A percentile compares a stretch with the other conserved stretches of the same genome.
Conservation (phyloP, 1,139 yeast species). For the Wickerhamiella pararugosa region DNA sequence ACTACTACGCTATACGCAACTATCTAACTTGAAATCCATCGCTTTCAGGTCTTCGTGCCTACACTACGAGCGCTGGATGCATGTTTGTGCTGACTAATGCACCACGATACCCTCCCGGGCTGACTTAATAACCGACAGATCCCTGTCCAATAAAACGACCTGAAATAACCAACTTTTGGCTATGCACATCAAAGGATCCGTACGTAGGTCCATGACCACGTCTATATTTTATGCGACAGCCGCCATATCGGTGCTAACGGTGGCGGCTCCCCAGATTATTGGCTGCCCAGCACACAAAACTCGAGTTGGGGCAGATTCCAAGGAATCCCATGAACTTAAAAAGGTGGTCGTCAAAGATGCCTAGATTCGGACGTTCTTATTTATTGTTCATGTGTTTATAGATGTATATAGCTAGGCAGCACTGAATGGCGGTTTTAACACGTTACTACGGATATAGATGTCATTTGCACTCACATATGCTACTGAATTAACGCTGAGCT, state of each 20-base stretch:
- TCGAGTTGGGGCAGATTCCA: conserved; percentile 19
- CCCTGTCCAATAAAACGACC: no score
- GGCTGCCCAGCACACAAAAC: conserved; percentile 58
- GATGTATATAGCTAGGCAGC: not conserved
- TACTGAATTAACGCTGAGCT: not conserved
- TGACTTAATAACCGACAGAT: no score
- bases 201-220: conserved; percentile 31
- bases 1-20: no score
- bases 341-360: not conserved
- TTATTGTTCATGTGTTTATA: conserved; percentile 2
- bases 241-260: conserved; percentile 53
- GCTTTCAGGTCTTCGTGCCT: no score
- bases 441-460: no score
- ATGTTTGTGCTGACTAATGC: no score
- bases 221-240: conserved; percentile 65
- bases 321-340: conserved; percentile 6
- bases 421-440: not conserved
- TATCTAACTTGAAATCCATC: no score
- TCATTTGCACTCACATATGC: no score
- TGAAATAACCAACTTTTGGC: not conserved
- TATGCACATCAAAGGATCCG: conserved; percentile 15
- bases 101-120: no score
- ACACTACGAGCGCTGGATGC: no score
- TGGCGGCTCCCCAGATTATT: conserved; percentile 47
- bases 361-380: not conserved